A percentile compares a stretch with the other conserved stretches of the same genome.
Evolutionary conservation across 148 eudicot genomes (phyloP).

Genomic region (Rhododendron ovatum): DNA sequence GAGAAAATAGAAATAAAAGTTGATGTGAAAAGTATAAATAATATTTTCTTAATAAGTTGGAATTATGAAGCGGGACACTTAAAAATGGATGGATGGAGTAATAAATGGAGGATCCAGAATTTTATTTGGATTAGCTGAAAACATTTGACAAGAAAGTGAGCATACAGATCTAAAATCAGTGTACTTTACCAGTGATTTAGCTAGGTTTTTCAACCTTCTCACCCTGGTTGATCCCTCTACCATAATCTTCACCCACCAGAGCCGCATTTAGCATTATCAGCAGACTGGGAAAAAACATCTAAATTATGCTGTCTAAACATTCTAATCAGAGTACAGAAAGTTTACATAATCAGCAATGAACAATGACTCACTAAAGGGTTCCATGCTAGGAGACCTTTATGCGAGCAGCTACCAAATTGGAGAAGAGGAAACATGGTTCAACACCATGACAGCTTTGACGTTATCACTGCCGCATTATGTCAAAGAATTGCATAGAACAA

Average conservation of each 20-base stretch:
- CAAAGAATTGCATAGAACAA: not conserved
- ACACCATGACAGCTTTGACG: not conserved
- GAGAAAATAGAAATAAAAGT: too few relatives aligned
- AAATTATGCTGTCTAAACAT: not conserved
- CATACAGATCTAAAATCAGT: not conserved
- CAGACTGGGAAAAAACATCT: not conserved
- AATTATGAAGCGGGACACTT: too few relatives aligned
- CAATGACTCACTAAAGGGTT: not conserved
- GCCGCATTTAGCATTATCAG: not conserved
- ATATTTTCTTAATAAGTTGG: too few relatives aligned
- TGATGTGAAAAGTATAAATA: too few relatives aligned
- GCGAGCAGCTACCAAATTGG: conserved; percentile 1
- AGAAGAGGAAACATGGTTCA: not conserved
- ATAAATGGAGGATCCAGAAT: not conserved
- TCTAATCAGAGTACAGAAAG: not conserved
- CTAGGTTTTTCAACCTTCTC: not conserved
- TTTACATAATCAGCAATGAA: not conserved
- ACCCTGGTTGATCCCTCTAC: not conserved
- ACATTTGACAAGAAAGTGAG: not conserved
- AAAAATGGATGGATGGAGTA: too few relatives aligned
- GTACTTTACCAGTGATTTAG: not conserved
- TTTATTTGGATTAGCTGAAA: not conserved
- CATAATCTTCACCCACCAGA: not conserved
- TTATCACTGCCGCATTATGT: not conserved
- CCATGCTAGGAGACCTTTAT: not conserved